Conservation (phyloP, 768 basidiomycete genomes). For the Guyanaporus albipodus region DNA sequence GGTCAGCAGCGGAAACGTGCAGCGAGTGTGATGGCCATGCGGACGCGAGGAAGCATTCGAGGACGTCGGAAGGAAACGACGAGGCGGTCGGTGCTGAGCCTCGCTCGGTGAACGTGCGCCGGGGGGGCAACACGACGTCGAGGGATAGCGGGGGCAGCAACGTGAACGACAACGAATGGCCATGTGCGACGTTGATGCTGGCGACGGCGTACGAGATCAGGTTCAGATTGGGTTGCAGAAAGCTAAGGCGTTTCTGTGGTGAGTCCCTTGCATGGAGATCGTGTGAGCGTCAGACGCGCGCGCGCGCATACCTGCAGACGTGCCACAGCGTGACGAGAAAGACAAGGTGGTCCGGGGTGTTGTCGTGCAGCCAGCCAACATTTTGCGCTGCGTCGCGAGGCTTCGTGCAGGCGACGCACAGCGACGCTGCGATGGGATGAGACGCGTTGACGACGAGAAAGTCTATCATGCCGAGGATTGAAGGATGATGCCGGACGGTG, state of each 20-base stretch:
- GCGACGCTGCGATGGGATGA: not conserved
- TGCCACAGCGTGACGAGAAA: constrained; percentile 79
- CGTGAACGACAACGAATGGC: too few relatives aligned
- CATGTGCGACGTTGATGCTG: too few relatives aligned
- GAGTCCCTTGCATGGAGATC: too few relatives aligned
- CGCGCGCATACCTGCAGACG: constrained; percentile 55
- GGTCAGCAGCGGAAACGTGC: not conserved
- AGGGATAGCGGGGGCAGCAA: too few relatives aligned
- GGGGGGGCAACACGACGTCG: too few relatives aligned
- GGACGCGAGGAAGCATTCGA: not conserved
- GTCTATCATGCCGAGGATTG: not conserved
- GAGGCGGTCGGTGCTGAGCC: too few relatives aligned
- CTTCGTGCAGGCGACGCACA: not conserved
- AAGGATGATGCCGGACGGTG: not conserved
- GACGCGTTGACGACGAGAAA: not conserved
- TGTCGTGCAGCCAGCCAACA: constrained; percentile 42
- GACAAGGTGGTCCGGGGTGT: constrained; percentile 49
- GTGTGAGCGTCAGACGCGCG: too few relatives aligned
- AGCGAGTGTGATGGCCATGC: constrained; percentile 1
- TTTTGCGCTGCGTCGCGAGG: constrained; percentile 31
- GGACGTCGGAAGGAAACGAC: too few relatives aligned
- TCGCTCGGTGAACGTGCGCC: too few relatives aligned
- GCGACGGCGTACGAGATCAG: too few relatives aligned
- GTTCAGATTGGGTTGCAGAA: too few relatives aligned
- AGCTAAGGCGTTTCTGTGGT: too few relatives aligned